Evolutionary conservation across 305 asterid genomes (phyloP).

Genomic region (Lippia alba): DNA sequence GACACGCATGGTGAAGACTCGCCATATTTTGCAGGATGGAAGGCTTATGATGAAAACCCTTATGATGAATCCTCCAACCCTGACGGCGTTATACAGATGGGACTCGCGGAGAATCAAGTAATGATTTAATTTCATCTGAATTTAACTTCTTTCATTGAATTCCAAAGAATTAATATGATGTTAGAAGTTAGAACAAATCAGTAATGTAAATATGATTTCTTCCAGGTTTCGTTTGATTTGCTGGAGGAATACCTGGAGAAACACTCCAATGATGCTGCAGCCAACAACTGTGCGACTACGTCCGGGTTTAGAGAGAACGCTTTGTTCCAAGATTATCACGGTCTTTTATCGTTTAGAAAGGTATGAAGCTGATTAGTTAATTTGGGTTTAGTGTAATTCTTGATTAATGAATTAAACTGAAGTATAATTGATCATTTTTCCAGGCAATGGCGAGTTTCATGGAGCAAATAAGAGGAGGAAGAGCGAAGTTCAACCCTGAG

Average conservation of each 20-base stretch:
- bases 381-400: too few species aligned
- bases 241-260: conserved; percentile 68
- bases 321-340: conserved; percentile 88
- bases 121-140: conserved; percentile 17
- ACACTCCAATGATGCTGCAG: conserved; percentile 38
- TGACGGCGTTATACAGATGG: conserved; percentile 86
- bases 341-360: conserved; percentile 69
- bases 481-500: conserved; percentile 70
- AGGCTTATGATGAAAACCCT: conserved; percentile 84
- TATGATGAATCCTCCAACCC: conserved; percentile 64
- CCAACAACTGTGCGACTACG: conserved; percentile 33
- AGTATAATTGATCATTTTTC: background rate
- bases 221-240: conserved; percentile 86
- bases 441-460: conserved; percentile 90
- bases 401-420: too few species aligned
- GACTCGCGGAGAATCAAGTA: conserved; percentile 91
- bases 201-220: background rate
- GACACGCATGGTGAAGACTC: conserved; percentile 91
- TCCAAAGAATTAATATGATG: too few species aligned
- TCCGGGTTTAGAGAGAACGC: conserved; percentile 83
- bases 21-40: conserved; percentile 95
- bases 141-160: too few species aligned
- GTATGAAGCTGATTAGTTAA: conserved; percentile 17
- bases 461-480: conserved; percentile 81
- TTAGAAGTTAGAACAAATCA: too few species aligned